Percentiles rank a stretch among this genome's conserved stretches.
Evolutionary conservation across 352 stramenopile genomes (phyloP).

Genomic region (Achlya hypogyna): DNA sequence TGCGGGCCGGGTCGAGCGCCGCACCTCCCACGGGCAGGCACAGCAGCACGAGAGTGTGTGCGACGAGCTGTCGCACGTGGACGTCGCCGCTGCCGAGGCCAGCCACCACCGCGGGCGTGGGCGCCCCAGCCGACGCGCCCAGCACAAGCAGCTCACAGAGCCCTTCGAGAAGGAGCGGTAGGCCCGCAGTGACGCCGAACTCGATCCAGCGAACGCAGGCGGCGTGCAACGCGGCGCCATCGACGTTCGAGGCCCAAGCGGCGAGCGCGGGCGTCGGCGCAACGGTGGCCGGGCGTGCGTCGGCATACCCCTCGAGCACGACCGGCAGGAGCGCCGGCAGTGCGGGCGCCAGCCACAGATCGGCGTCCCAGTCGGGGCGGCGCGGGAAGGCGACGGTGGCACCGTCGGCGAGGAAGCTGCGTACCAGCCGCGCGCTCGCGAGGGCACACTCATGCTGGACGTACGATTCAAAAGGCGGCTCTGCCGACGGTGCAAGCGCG

Average conservation of each 20-base stretch:
- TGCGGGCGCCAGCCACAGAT: neutral
- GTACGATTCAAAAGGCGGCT: neutral
- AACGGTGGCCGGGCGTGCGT: too few species aligned
- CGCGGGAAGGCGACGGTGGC: neutral
- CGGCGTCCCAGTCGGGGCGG: constrained; percentile 2
- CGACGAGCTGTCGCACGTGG: neutral
- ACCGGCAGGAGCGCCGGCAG: neutral
- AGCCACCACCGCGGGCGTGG: neutral
- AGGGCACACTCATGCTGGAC: neutral
- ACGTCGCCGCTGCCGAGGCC: neutral
- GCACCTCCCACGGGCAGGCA: neutral
- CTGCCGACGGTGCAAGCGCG: neutral
- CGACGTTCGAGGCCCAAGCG: neutral
- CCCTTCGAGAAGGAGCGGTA: neutral
- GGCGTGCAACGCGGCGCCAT: neutral
- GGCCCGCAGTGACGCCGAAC: neutral
- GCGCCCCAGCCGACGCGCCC: neutral
- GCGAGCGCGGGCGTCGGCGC: neutral
- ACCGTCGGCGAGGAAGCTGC: neutral
- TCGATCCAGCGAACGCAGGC: neutral
- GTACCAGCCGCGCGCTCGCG: constrained; percentile 2
- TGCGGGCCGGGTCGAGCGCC: neutral
- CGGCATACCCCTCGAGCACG: neutral
- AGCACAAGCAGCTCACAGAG: neutral
- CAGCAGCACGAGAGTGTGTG: neutral